Evolutionary conservation across 495 filamentous ascomycete species (phyloP).

Genomic region (Penicillium coffeae): DNA sequence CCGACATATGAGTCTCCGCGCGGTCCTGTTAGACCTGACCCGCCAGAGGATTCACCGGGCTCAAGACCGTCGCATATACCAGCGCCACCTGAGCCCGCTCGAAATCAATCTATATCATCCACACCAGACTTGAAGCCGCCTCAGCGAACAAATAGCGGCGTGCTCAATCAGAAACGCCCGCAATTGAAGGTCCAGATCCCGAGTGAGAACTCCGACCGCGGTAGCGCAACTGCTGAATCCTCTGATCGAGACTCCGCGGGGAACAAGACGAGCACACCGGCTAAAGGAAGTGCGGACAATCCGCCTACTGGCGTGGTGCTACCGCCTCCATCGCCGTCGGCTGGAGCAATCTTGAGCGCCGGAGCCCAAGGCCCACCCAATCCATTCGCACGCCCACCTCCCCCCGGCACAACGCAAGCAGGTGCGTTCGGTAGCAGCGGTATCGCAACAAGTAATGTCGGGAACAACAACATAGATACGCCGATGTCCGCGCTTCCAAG

Average conservation of each 20-base stretch:
- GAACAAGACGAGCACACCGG: slow-evolving; percentile 49
- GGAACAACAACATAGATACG: slow-evolving; percentile 80
- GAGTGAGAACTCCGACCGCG: slow-evolving; percentile 80
- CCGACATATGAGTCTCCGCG: slow-evolving; percentile 44
- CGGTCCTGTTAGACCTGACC: slow-evolving; percentile 35
- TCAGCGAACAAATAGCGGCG: slow-evolving; percentile 66
- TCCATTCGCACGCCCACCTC: slow-evolving; percentile 86
- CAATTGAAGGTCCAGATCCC: slow-evolving; percentile 92
- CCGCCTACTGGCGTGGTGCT: slow-evolving; percentile 70
- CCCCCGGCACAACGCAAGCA: slow-evolving; percentile 37
- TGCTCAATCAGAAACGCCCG: slow-evolving; percentile 64
- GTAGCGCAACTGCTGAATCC: slow-evolving; percentile 69
- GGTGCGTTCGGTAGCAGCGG: slow-evolving; percentile 55
- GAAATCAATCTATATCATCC: slow-evolving; percentile 47
- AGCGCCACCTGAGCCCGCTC: slow-evolving; percentile 40
- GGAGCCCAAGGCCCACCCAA: slow-evolving; percentile 92
- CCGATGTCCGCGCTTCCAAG: slow-evolving; percentile 96
- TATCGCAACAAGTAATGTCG: slow-evolving; percentile 49
- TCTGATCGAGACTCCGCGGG: slow-evolving; percentile 70
- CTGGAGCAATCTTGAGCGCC: slow-evolving; percentile 79
- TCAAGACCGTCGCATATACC: slow-evolving; percentile 34
- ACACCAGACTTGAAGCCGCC: slow-evolving; percentile 65
- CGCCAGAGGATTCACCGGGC: slow-evolving; percentile 44
- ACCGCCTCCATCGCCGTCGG: slow-evolving; percentile 88
- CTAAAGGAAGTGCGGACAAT: slow-evolving; percentile 51